Evolutionary conservation across 352 stramenopile species (phyloP).

Genomic region (Thalassiosira mediterranea): DNA sequence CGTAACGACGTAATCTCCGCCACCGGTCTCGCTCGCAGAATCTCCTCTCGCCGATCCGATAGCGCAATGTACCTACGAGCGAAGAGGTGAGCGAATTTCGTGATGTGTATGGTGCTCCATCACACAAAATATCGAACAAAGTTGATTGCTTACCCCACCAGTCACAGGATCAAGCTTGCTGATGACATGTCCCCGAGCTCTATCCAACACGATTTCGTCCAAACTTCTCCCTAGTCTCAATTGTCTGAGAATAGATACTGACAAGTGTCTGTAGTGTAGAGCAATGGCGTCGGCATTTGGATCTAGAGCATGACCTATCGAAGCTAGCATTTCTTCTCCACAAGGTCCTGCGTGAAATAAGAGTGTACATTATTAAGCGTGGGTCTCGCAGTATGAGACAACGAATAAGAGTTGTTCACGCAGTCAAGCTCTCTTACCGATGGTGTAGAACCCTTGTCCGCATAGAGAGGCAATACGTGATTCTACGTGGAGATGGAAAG

Average conservation of each 20-base stretch:
- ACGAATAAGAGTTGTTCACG: too few relatives aligned
- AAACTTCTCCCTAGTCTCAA: slow-evolving; percentile 49
- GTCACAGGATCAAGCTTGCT: slow-evolving; percentile 83
- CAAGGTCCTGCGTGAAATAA: too few relatives aligned
- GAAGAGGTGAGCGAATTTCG: too few relatives aligned
- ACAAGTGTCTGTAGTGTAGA: slow-evolving; percentile 85
- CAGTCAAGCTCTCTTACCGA: too few relatives aligned
- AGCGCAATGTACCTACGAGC: slow-evolving; percentile 83
- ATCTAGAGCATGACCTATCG: slow-evolving; percentile 57
- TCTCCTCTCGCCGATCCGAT: slow-evolving; percentile 68
- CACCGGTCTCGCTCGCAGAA: slow-evolving; percentile 22
- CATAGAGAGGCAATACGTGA: slow-evolving; percentile 77
- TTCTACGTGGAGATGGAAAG: slow-evolving; percentile 84
- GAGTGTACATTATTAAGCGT: too few relatives aligned
- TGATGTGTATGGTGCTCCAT: too few relatives aligned
- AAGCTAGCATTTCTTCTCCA: slow-evolving; percentile 80
- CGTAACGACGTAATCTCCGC: slow-evolving; percentile 72
- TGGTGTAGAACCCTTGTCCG: slow-evolving; percentile 85
- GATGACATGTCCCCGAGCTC: slow-evolving; percentile 80
- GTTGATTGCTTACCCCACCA: too few relatives aligned
- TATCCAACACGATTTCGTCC: slow-evolving; percentile 80
- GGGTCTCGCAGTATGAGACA: too few relatives aligned
- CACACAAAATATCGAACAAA: too few relatives aligned
- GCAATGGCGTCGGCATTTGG: slow-evolving; percentile 66
- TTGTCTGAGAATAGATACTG: slow-evolving; percentile 69